These are phyloP conservation scores for Phytophthora megakarya DNA, from an alignment of 352 stramenopile species.

Conservation along the genomic window DNA sequence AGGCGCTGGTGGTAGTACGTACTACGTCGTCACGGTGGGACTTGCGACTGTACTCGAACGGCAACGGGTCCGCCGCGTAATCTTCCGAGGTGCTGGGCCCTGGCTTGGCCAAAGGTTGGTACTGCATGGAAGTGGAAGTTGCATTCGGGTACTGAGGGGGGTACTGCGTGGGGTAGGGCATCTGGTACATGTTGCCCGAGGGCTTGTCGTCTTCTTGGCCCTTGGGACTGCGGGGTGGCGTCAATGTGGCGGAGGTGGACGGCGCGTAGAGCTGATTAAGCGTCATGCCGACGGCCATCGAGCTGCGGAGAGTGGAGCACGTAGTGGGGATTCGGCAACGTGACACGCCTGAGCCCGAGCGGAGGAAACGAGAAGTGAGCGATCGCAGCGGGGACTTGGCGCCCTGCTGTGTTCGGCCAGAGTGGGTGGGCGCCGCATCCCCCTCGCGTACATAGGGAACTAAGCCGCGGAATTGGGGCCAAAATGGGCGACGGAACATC, in stretches of 20 bases:
- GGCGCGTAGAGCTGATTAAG: slow-evolving; percentile 75
- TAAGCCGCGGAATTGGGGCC: background rate
- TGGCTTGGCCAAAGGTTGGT: slow-evolving; percentile 28
- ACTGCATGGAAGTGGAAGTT: slow-evolving; percentile 25
- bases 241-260: slow-evolving; percentile 24
- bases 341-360: slow-evolving; percentile 22
- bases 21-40: slow-evolving; percentile 39
- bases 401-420: slow-evolving; percentile 9
- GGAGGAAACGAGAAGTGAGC: slow-evolving; percentile 33
- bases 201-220: slow-evolving; percentile 17
- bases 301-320: slow-evolving; percentile 7
- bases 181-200: slow-evolving; percentile 33
- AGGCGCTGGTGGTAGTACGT: slow-evolving; percentile 19
- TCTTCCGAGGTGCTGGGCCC: slow-evolving; percentile 49
- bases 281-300: slow-evolving; percentile 71
- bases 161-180: slow-evolving; percentile 32
- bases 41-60: slow-evolving; percentile 77
- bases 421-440: slow-evolving; percentile 13
- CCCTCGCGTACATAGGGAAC: background rate
- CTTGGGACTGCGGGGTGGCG: slow-evolving; percentile 37
- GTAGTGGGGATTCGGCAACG: slow-evolving; percentile 20
- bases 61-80: slow-evolving; percentile 78
- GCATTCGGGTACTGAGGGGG: slow-evolving; percentile 19
- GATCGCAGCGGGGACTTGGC: slow-evolving; percentile 11
- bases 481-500: background rate